A percentile compares a stretch with the other conserved stretches of the same genome.
Evolutionary conservation across 108 stramenopile species (phyloP).

Genomic region (Skeletonema costatum): DNA sequence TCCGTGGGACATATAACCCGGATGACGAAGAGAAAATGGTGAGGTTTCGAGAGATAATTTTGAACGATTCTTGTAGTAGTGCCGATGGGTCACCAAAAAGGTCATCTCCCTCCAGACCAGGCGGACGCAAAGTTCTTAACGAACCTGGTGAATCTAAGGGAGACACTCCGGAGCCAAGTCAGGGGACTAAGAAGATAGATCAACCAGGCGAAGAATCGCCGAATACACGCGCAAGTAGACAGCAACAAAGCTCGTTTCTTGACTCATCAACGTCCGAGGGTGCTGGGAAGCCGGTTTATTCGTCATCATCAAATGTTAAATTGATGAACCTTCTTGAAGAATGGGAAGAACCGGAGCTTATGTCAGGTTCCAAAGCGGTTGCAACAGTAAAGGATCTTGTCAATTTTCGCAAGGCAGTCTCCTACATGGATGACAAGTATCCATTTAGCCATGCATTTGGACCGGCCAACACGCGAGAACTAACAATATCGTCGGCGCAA

Average conservation of each 20-base stretch:
- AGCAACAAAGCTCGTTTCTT: neutral
- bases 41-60: constrained; percentile 20
- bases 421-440: constrained; percentile 64
- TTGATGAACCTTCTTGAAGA: constrained; percentile 48
- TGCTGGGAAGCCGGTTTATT: neutral
- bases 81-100: neutral
- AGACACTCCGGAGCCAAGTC: neutral
- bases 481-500: neutral
- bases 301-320: constrained; percentile 3
- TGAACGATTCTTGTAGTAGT: constrained; percentile 15
- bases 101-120: neutral
- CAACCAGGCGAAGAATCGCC: neutral
- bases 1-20: neutral
- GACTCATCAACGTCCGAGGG: neutral
- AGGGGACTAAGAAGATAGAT: neutral
- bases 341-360: constrained; percentile 68
- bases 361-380: constrained; percentile 17
- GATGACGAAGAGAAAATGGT: constrained; percentile 29
- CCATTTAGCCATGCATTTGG: constrained; percentile 74
- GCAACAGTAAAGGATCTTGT: constrained; percentile 66
- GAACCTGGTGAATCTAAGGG: neutral
- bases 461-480: constrained; percentile 10
- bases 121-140: constrained; percentile 9
- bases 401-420: constrained; percentile 60
- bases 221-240: neutral